Evolutionary conservation across 2,329 filamentous ascomycete genomes (phyloP).

Genomic region (Aspergillus candidus): DNA sequence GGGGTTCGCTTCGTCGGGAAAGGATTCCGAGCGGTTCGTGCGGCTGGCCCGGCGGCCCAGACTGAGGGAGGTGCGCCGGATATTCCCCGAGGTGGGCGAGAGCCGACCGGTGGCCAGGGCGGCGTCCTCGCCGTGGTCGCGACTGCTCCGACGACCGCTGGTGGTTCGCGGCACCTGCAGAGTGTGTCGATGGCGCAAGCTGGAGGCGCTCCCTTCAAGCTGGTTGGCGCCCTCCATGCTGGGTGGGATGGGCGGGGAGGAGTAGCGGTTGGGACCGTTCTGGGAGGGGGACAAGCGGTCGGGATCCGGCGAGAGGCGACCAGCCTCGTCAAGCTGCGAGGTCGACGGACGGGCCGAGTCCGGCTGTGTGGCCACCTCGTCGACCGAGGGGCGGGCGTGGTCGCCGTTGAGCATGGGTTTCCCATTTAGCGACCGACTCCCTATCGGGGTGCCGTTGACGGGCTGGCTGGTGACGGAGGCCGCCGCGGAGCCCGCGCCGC

Average conservation of each 20-base stretch:
- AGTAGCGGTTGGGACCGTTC: slow-evolving; percentile 31
- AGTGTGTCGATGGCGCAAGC: slow-evolving; percentile 76
- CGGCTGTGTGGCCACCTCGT: slow-evolving; percentile 22
- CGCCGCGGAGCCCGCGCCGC: slow-evolving; percentile 21
- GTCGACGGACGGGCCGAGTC: slow-evolving; percentile 29
- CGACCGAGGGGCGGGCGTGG: slow-evolving; percentile 23
- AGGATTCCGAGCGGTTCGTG: slow-evolving; percentile 76
- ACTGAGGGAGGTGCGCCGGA: slow-evolving; percentile 74
- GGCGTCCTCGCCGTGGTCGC: slow-evolving; percentile 61
- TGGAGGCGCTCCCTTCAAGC: slow-evolving; percentile 51
- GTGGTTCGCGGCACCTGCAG: slow-evolving; percentile 72
- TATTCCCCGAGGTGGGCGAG: slow-evolving; percentile 61
- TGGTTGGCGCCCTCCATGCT: slow-evolving; percentile 46
- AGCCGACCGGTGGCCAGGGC: slow-evolving; percentile 69
- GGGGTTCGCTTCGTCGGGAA: slow-evolving; percentile 73
- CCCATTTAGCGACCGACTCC: slow-evolving; percentile 21
- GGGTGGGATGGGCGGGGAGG: slow-evolving; percentile 51
- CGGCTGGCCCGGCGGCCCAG: slow-evolving; percentile 74
- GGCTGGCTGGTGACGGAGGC: slow-evolving; percentile 21
- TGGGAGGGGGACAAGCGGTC: slow-evolving; percentile 24
- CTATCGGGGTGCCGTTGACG: slow-evolving; percentile 21
- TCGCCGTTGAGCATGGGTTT: slow-evolving; percentile 30
- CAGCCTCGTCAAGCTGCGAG: slow-evolving; percentile 28
- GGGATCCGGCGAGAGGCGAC: slow-evolving; percentile 26
- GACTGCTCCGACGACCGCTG: slow-evolving; percentile 56